Evolutionary conservation across 2,329 filamentous ascomycete species (phyloP), one percentile per base, ranked within the genome.

Genomic region (Aspergillus felis): DNA sequence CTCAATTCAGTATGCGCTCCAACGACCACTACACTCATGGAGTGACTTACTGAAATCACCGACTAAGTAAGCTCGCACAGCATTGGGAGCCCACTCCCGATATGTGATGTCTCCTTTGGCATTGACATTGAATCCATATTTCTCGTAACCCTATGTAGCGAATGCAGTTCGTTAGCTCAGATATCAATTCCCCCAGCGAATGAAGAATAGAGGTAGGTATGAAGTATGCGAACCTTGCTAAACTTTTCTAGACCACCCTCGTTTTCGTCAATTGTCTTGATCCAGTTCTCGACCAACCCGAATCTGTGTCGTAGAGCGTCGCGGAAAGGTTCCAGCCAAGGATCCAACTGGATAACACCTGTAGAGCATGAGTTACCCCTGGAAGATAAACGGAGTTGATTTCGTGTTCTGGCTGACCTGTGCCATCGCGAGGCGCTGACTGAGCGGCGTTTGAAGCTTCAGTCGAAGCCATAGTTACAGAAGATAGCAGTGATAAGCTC

Each of bases 51-150:
- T 99, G 81, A 97, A 99, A 66, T 97, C 94, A 60, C 94, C 94
- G 66, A 96, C 88, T 53, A 99, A 83, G 72, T 87, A 92, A 51
- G 94, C 94, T 69, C 89, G 82, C 44, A 85, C 81, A 54, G 92
- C 93, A 79, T 92, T 95, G 27, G 94, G 92, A 1, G 94, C 94
- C 94, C 94, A 99, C 82, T 99, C 94, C 66, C 91, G 85, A 76
- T 99, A 99, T 57, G 83, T 81, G 64, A 99, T 91, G 74, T 92
- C 92, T 73, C 91, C 91, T 68, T 96, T 87, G 54, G 85, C 79
- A 70, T 88, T 83, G 59, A 94, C 87, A 65, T 90, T 91, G 76
- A 99, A 85, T 56, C 94, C 94, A 70, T 90, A 96, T 61, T 83
- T 87, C 70, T 97, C 91, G 61, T 86, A 89, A 48, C 94, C 93